Base-by-base conservation (phyloP, 139 green algal species). In the Zygnema cylindricum region DNA sequence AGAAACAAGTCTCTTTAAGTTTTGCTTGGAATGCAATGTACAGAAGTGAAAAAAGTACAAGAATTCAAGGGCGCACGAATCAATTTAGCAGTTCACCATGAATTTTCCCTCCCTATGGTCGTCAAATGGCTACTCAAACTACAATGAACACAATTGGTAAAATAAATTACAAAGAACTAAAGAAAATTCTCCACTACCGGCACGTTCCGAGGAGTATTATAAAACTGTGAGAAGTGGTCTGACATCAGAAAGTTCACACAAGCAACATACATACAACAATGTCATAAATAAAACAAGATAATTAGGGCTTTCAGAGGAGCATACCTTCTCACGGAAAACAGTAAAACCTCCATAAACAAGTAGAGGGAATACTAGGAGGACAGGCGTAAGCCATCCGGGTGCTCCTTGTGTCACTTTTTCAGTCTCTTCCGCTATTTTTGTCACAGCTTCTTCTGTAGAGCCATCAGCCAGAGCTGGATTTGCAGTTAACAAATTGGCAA, bases 241-340 rank as follows among this genome's bases (percentile, higher is more conserved):
- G 7, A 16, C 49, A 25, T 16, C 49, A 25, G 49, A 63, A n/a
- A n/a, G n/a, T n/a, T n/a, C 49, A 63, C 16, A 63, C 49, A 63
- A 63, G 16, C 49, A 7, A 16, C 7, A 16, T 63, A 16, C 49
- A 63, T 16, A 63, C 16, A 63, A 25, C 7, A 63, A 63, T 63
- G 57, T 73, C 30, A 30, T 73, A 30, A 73, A 73, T 30, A 73
- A n/a, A 30, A 73, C n/a, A n/a, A n/a, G n/a, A n/a, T n/a, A n/a
- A n/a, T n/a, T n/a, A n/a, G 43, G 73, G 73, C 16, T 43, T 23
- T 35, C 42, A 81, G 21, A 81, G 22, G 73, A 69, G 35, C 16
- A 23, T 57, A 84, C 77, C 77, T 84, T 84, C 41, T 84, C 77
- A 21, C 77, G 77, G 25, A 73, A 84, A 55, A 84, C 77, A 3